Conservation (phyloP, 1,284 basidiomycete genomes). For the Malassezia sp. region DNA sequence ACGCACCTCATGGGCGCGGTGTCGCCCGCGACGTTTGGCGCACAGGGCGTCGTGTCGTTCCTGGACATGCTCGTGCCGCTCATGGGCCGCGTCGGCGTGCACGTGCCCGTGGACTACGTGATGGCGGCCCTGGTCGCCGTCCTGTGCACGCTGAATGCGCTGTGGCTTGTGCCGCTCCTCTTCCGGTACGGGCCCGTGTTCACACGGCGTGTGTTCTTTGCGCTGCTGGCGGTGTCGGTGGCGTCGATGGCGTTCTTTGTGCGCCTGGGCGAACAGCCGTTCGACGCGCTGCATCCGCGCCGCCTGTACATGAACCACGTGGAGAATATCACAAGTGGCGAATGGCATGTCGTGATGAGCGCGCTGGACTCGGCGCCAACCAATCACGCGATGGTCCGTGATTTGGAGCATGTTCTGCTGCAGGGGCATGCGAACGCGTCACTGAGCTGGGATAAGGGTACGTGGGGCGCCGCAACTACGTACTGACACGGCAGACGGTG, state of each 20-base stretch:
- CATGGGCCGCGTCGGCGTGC: conserved; percentile 52
- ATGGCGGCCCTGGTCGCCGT: conserved; percentile 57
- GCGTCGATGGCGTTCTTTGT: conserved; percentile 57
- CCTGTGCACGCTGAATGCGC: conserved; percentile 55
- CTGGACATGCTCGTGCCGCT: conserved; percentile 82
- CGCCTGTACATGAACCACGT: conserved; percentile 71
- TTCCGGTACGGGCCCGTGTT: conserved; percentile 56
- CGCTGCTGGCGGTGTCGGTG: conserved; percentile 51
- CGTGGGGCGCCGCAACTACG: no score
- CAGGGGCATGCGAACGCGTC: conserved; percentile 34
- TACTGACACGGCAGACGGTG: no score
- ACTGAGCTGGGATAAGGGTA: conserved; percentile 34
- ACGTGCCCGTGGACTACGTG: conserved; percentile 64
- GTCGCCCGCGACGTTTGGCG: conserved; percentile 59
- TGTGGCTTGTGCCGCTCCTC: conserved; percentile 56
- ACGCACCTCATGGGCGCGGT: conserved; percentile 36
- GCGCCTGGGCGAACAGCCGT: conserved; percentile 53
- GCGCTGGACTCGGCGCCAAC: conserved; percentile 72
- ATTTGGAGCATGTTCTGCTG: conserved; percentile 57
- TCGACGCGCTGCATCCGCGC: conserved; percentile 77
- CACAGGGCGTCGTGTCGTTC: conserved; percentile 60
- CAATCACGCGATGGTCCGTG: conserved; percentile 56
- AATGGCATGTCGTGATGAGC: conserved; percentile 69
- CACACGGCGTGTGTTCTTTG: conserved; percentile 50
- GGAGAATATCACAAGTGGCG: conserved; percentile 63